Percentiles rank a stretch among this genome's conserved stretches.
phyloP scores from a whole-genome alignment of 2,329 filamentous ascomycete genomes.

The Sporothrix pallida region DNA sequence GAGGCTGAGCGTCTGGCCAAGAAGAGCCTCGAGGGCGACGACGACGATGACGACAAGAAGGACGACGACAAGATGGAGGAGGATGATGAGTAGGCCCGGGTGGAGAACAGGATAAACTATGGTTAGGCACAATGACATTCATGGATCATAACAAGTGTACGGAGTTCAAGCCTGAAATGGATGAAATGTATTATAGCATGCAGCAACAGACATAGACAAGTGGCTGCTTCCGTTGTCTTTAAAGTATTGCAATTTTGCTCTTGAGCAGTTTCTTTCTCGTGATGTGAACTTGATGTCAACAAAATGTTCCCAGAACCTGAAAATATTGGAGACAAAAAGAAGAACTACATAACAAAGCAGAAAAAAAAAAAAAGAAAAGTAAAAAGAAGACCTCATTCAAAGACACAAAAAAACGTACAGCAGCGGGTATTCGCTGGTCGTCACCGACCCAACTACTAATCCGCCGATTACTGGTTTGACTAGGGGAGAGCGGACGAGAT shows the following conservation, averaged over 20 bases:
- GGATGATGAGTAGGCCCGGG: constrained; percentile 16
- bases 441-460: no score
- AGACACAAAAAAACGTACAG: no score
- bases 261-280: neutral
- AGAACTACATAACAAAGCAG: no score
- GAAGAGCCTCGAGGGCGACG: constrained; percentile 85
- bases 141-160: neutral
- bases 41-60: constrained; percentile 74
- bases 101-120: neutral
- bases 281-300: neutral
- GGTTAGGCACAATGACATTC: constrained; percentile 14
- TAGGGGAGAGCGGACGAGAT: no score
- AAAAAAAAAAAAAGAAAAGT: no score
- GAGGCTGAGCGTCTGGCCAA: constrained; percentile 93
- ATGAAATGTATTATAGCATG: constrained; percentile 22
- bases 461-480: no score
- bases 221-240: constrained; percentile 10
- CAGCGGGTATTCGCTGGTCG: no score
- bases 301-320: no score
- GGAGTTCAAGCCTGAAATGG: neutral
- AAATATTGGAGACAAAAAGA: no score
- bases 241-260: neutral
- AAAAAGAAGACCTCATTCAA: no score
- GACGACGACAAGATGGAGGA: constrained; percentile 89
- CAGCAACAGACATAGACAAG: constrained; percentile 10